Evolutionary conservation across 768 basidiomycete genomes (phyloP), one percentile per base, ranked within the genome.

Genomic region (Vararia minispora): DNA sequence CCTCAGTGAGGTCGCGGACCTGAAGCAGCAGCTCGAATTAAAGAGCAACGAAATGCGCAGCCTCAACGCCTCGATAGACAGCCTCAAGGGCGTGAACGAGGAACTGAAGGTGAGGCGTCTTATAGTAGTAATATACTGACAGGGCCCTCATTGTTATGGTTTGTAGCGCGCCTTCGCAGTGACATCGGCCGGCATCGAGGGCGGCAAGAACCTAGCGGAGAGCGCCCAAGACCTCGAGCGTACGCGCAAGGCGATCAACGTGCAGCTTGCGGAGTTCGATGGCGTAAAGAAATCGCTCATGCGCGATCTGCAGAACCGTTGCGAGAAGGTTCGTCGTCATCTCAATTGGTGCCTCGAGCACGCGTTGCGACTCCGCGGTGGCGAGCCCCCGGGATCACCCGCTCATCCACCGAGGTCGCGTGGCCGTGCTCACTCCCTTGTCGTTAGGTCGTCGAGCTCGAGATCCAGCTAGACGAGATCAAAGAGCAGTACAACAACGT

Each of bases 401-500:
- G n/a, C n/a, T n/a, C n/a, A n/a, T n/a, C n/a, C n/a, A n/a, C n/a
- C n/a, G n/a, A n/a, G n/a, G n/a, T n/a, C n/a, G n/a, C n/a, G n/a
- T n/a, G n/a, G n/a, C n/a, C n/a, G n/a, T n/a, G n/a, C n/a, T n/a
- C n/a, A n/a, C n/a, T n/a, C n/a, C n/a, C n/a, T n/a, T n/a, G n/a
- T n/a, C n/a, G n/a, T 32, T 45, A 95, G 92, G 95, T 99, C 28
- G 94, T 99, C 37, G 95, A 98, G 62, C 78, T 99, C 21, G 95
- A 99, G 61, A 98, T 99, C 47, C 92, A 97, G 58, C 68, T 99
- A 24, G 95, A 98, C 53, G 95, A 99, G 57, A 90, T 95, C 59
- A 88, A 87, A 59, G 95, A 99, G 61, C 92, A 98, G 56, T 99
- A 99, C 63, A 94, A 91, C 66, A 94, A 92, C 56, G 89, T 98